Evolutionary conservation across 805 yeast species (phyloP), one percentile per base, ranked within the genome.

Genomic region (Saturnispora silvae): DNA sequence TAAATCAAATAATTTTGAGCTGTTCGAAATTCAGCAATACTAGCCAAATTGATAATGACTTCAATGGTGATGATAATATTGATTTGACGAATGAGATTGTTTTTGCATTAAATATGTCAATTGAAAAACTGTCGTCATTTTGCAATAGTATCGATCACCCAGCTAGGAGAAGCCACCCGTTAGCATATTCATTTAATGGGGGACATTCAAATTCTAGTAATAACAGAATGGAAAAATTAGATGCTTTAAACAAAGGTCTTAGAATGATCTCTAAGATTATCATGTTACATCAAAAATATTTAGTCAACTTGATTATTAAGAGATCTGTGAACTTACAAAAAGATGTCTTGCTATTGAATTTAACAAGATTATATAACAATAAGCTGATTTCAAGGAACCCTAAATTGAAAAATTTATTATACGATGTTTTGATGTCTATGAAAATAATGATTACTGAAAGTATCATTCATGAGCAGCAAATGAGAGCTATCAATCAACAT

Each of bases 391-490:
- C 61, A 32, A 48, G 57, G 26, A 61, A 70, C 44, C 68, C 67
- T 19, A 75, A 70, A 43, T 50, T 77, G 35, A 67, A 67, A 44
- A 75, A 76, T 35, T 53, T 77, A 43, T 56, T 77, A 1, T 75
- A 76, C 50, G 84, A 77, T 49, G 64, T 76, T 38, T 55, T 77
- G 25, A 55, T 75, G 8, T 66, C 80, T 1, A 57, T 75, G 48
- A 76, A 75, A 49, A 42, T 52, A 15, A 47, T 50, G 26, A 53
- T 60, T 4, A 53, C 63, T 1, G 65, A 60, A 38, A 31, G 44
- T 1, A 33, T 48, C 5, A 42, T 46, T 28, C 28, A 38, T 32
- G 43, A 46, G 31, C 42, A 45, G 28, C 41, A 36, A 27, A 34
- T 28, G 28, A 35, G 37, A 27, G 6, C 31, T 2, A 15, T 24